phyloP scores from a whole-genome alignment of 208 protist genomes.

The Angomonas desouzai region DNA sequence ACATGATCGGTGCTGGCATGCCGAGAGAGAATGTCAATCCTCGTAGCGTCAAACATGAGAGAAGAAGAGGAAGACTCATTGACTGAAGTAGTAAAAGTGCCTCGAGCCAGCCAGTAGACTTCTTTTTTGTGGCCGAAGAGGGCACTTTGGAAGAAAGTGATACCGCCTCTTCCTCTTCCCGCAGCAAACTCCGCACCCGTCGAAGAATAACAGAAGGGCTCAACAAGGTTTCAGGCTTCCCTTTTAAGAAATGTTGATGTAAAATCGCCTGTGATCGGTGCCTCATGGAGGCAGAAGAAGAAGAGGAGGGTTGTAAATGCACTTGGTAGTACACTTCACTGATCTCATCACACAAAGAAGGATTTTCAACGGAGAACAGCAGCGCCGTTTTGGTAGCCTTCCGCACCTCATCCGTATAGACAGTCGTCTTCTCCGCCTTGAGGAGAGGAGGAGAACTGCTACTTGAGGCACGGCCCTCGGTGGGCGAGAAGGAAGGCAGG shows the following conservation, averaged over 20 bases:
- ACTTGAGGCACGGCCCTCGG: no score
- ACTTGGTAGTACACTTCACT: constrained; percentile 44
- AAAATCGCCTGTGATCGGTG: constrained; percentile 13
- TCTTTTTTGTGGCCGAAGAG: not conserved
- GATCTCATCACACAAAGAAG: constrained; percentile 38
- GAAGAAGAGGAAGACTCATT: not conserved
- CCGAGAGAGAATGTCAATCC: not conserved
- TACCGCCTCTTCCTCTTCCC: not conserved
- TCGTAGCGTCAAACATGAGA: not conserved
- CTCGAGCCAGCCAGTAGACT: not conserved
- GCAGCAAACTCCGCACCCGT: not conserved
- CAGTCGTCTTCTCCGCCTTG: not conserved
- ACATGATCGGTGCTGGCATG: not conserved
- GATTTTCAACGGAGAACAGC: constrained; percentile 62
- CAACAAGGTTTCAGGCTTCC: constrained; percentile 4
- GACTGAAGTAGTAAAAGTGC: not conserved
- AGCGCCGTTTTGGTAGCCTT: constrained; percentile 32
- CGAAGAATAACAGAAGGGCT: not conserved
- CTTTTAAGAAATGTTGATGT: constrained; percentile 19
- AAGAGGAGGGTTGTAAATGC: constrained; percentile 9
- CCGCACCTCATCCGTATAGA: not conserved
- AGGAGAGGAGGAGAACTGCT: not conserved
- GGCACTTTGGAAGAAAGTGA: not conserved
- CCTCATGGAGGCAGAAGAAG: no score
- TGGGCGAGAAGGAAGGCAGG: no score